These are phyloP conservation scores for Mortierella antarctica DNA, from an alignment of 192 early-diverging fungal genomes.

Conservation along the genomic window DNA sequence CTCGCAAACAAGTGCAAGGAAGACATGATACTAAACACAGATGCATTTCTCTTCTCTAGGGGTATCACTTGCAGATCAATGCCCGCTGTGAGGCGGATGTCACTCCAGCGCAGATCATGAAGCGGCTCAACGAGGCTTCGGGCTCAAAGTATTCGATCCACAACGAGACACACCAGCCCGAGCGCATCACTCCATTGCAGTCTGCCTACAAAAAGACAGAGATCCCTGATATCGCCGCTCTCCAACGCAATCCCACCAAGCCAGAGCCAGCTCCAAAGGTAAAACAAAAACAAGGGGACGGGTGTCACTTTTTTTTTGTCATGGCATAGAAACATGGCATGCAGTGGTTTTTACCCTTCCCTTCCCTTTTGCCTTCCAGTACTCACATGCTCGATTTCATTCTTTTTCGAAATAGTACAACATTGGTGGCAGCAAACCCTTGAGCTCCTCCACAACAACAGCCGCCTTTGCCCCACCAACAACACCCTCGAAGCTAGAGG, in stretches of 20 bases:
- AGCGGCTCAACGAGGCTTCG: constrained; percentile 82
- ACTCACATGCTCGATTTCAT: too few relatives aligned
- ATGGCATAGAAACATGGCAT: too few relatives aligned
- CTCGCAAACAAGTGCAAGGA: not conserved
- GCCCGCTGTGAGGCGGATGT: constrained; percentile 88
- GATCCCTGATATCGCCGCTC: constrained; percentile 66
- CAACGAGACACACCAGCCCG: constrained; percentile 54
- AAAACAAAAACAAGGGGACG: not conserved
- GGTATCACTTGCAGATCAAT: constrained; percentile 89
- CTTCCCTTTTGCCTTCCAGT: too few relatives aligned
- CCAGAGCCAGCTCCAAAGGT: constrained; percentile 56
- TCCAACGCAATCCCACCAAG: constrained; percentile 61
- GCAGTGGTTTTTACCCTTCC: too few relatives aligned
- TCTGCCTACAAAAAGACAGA: constrained; percentile 71
- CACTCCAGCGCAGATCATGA: constrained; percentile 85
- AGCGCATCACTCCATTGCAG: constrained; percentile 55
- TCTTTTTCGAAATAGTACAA: constrained; percentile 9
- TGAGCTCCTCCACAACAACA: not conserved
- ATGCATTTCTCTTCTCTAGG: constrained; percentile 52
- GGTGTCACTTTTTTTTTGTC: not conserved
- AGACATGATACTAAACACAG: not conserved
- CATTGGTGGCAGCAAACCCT: constrained; percentile 23
- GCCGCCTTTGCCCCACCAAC: not conserved
- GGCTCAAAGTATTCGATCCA: constrained; percentile 93
- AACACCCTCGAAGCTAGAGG: not conserved